Evolutionary conservation across 306 rosid genomes (phyloP), one percentile per base, ranked within the genome.

Genomic region (Rubus idaeus): DNA sequence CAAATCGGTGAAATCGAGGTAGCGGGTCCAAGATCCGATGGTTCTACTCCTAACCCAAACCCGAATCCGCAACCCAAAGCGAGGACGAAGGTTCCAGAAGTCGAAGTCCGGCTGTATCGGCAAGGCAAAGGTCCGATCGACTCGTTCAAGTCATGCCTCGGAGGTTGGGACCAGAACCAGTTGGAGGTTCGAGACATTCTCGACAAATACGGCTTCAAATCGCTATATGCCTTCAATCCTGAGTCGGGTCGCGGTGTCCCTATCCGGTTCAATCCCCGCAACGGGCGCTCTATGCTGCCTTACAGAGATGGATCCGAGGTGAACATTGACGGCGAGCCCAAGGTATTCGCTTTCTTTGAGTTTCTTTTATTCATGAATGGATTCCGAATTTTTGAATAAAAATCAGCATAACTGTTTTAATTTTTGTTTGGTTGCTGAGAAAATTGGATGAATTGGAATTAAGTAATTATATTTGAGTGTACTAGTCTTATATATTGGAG

Each of bases 131-230:
- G 98, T 51, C 98, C 98, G 74, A 76, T 87, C 76, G 92, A 78
- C 12, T 89, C 88, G 20, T 90, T 90, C 85, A 87, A 80, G 81
- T 64, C 89, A 3, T 30, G 58, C 30, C 81, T 95, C 3, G 98
- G 97, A 0, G 97, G 97, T 44, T 92, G 93, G 93, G 98, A 90
- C n/a, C 97, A 89, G 80, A 89, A 95, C 84, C 92, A 95, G 85
- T 61, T 95, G 45, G 97, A 95, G 75, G 88, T 95, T 9, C 83
- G 92, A 0, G 88, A 89, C 37, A 88, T 92, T 41, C 93, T 95
- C n/a, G 93, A 95, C 9, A 89, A 84, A 14, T 75, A 88, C 61
- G 91, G 88, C 8, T 77, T 95, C 78, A 92, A 95, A 71, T 80
- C 90, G 39, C n/a, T 92, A 4, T 90, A 46, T 64, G 97, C 97